These are phyloP conservation scores for Saccharum spontaneum DNA, from an alignment of 176 grass and related monocot species.

Conservation along the genomic window DNA sequence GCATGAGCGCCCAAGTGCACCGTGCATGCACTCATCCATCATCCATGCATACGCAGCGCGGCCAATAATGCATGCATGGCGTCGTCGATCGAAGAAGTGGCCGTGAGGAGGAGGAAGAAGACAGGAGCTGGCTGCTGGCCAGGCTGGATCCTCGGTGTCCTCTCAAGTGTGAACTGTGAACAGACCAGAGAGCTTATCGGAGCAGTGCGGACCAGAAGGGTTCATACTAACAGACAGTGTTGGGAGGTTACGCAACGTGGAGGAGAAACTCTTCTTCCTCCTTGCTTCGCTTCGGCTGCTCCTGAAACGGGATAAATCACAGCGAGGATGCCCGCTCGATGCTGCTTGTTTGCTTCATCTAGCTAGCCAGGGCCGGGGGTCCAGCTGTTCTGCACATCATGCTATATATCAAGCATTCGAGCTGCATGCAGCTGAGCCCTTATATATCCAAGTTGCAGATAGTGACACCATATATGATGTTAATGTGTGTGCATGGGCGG, in stretches of 20 bases:
- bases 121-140: background rate
- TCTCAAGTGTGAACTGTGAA: too few species aligned
- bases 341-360: background rate
- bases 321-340: background rate
- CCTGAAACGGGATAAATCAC: background rate
- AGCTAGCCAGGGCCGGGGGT: background rate
- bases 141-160: background rate
- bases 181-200: too few species aligned
- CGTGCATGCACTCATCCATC: background rate
- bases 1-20: slow-evolving; percentile 27
- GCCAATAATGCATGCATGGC: background rate
- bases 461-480: background rate
- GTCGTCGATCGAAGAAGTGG: background rate
- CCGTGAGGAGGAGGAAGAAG: background rate
- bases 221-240: slow-evolving; percentile 12
- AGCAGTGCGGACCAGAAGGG: too few species aligned
- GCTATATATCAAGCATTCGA: background rate
- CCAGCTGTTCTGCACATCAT: slow-evolving; percentile 29
- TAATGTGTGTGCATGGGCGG: too few species aligned
- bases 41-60: background rate
- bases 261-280: background rate
- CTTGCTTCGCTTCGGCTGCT: background rate
- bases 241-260: slow-evolving; percentile 25
- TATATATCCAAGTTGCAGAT: background rate
- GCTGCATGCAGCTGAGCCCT: background rate